Evolutionary conservation across 2,329 filamentous ascomycete species (phyloP).

Genomic region (Aspergillus sojae): DNA sequence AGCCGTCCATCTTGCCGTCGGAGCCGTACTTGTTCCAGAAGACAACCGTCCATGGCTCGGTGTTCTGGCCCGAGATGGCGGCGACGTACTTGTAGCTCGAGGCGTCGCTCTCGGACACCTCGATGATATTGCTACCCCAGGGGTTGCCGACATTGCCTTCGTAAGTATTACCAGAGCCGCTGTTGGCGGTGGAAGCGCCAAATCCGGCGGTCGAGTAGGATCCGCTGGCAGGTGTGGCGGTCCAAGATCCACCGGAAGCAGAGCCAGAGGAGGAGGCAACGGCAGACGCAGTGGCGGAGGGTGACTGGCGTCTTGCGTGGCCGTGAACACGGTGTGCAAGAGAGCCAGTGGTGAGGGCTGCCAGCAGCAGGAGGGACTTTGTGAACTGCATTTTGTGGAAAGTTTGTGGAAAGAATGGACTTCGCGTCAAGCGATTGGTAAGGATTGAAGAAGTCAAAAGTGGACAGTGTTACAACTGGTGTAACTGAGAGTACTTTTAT

Average conservation of each 20-base stretch:
- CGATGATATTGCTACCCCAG: slow-evolving; percentile 45
- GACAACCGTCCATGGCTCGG: slow-evolving; percentile 38
- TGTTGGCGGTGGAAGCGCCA: slow-evolving; percentile 30
- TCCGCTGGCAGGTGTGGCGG: slow-evolving; percentile 22
- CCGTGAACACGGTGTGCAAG: slow-evolving; percentile 22
- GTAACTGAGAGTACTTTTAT: background rate
- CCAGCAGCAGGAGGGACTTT: slow-evolving; percentile 35
- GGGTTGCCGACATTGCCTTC: slow-evolving; percentile 42
- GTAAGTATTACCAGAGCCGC: slow-evolving; percentile 33
- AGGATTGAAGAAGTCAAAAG: background rate
- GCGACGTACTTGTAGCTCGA: slow-evolving; percentile 41
- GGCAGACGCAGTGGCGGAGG: slow-evolving; percentile 10
- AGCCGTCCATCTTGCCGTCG: slow-evolving; percentile 36
- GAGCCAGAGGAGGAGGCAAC: slow-evolving; percentile 10
- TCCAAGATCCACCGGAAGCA: slow-evolving; percentile 23
- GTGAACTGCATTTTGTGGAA: slow-evolving; percentile 31
- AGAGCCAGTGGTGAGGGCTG: slow-evolving; percentile 30
- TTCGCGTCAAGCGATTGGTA: slow-evolving; percentile 8
- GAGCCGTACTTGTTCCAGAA: slow-evolving; percentile 46
- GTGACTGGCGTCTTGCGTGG: slow-evolving; percentile 22
- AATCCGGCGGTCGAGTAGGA: slow-evolving; percentile 36
- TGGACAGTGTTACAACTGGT: background rate
- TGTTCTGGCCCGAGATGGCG: slow-evolving; percentile 35
- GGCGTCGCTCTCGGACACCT: slow-evolving; percentile 34
- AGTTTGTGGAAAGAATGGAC: slow-evolving; percentile 10